Evolutionary conservation across 495 filamentous ascomycete genomes (phyloP), one percentile per base, ranked within the genome.

Genomic region (Recurvomyces mirabilis): DNA sequence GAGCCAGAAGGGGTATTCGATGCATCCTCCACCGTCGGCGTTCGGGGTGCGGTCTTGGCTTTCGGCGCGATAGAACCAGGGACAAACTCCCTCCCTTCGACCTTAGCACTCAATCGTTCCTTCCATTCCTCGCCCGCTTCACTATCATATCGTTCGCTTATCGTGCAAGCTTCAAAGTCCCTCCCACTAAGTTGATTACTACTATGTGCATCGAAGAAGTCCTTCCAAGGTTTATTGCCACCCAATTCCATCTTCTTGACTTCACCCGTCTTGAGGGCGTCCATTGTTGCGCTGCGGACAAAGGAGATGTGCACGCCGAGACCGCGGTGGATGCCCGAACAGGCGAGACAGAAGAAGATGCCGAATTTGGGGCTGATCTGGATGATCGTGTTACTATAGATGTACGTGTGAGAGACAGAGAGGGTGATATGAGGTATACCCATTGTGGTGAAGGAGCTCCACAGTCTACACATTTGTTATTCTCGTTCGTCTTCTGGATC

Each of bases 291-390:
- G 47, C 78, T 84, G 50, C 91, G 82, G 41, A 98, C 86, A 66
- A 98, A 98, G 58, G 87, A 94, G 58, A 98, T 94, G 69, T 98
- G 91, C 21, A 98, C 91, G 40, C 91, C 91, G 13, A 98, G 75
- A 2, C 86, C 84, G 53, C 91, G 83, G 68, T 98, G 91, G 21
- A 87, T 84, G 50, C 91, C 91, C 37, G 91, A 91, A 67, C 91
- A 98, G 47, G 78, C 84, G 32, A 98, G 78, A 65, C 91, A 98
- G 68, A 96, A 94, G 65, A 98, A 98, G 64, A 93, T 83, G 52
- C 77, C 77, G 61, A 82, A 78, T 68, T 82, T 82, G 43, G 78
- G 78, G 33, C 75, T 80, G 30, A 20, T 49, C 38, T 43, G 32
- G 3, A 22, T 7, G 6, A 22, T 9, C 4, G 15, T 17, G 17